Evolutionary conservation across 176 grass and related monocot species (phyloP).

Genomic region (Musa schizocarpa): DNA sequence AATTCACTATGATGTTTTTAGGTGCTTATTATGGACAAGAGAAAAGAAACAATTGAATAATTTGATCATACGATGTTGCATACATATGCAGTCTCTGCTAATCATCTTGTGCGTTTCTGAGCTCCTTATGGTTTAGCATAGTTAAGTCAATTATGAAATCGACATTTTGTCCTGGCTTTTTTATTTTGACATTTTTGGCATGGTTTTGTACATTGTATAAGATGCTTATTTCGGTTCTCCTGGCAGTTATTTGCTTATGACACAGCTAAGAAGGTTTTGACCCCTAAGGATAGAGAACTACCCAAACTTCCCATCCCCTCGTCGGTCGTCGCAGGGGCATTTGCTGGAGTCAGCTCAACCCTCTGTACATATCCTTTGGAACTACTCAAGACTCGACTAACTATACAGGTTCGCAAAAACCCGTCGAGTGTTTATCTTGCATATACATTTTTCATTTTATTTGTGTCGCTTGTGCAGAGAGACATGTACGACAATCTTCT

Average conservation of each 20-base stretch:
- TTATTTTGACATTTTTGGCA: neutral
- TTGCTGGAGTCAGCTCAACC: slow-evolving; percentile 66
- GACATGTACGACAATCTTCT: slow-evolving; percentile 56
- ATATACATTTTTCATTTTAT: neutral
- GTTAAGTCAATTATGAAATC: too few species aligned
- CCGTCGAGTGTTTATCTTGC: neutral
- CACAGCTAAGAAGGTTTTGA: slow-evolving; percentile 63
- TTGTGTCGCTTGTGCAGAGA: slow-evolving; percentile 36
- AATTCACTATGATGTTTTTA: too few species aligned
- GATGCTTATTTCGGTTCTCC: neutral
- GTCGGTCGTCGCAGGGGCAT: slow-evolving; percentile 62
- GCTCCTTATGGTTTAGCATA: too few species aligned
- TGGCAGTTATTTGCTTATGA: slow-evolving; percentile 72
- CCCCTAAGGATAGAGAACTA: slow-evolving; percentile 32
- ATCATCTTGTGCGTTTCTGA: too few species aligned
- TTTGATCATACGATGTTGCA: too few species aligned
- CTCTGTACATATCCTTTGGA: slow-evolving; percentile 87
- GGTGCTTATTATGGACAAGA: too few species aligned
- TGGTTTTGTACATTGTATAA: neutral
- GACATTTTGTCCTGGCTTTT: neutral
- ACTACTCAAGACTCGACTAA: slow-evolving; percentile 71
- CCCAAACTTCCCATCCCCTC: slow-evolving; percentile 43
- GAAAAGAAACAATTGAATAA: too few species aligned
- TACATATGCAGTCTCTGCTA: too few species aligned
- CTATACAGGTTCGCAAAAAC: slow-evolving; percentile 42